Base-by-base conservation (phyloP, 1,284 basidiomycete species). In the Boletus semigastroideus region DNA sequence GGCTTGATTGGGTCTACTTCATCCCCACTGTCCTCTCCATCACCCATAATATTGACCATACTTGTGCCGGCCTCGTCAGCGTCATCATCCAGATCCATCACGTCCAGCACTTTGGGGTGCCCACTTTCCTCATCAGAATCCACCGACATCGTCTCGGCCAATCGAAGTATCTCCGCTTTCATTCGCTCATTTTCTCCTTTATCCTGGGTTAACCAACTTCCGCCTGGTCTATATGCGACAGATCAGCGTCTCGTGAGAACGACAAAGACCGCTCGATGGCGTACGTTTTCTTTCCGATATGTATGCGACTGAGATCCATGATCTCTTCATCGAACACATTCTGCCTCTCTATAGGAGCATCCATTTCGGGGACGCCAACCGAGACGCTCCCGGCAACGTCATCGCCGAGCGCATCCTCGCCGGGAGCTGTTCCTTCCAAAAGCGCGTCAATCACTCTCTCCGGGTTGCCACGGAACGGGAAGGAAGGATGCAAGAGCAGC, bases 161-260 rank as follows among this genome's bases (percentile, higher is more conserved):
- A 79, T 22, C 90, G 81, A 14, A 94, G 75, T 58, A 94, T 92
- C 51, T 86, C 86, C 0, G 82, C 82, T 62, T 93, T 92, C 78
- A 93, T 86, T 60, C 86, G 77, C 42, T 86, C 84, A 5, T 85
- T 78, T 60, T 85, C 84, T 2, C 77, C 72, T 5, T 78, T 76
- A 58, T 91, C 87, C 30, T 77, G 72, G 1, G 81, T 62, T 9
- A 84, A 65, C 11, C 70, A 63, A 20, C 68, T 59, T 3, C 74
- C 75, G 28, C 78, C 73, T 48, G 76, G 74, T 22, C 80, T 86
- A 38, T 54, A 56, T 43, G 36, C 31, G 17, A 45, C 10, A 40
- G 1, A 48, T 54, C 37, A 64, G 56, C 27, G 50, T 45, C 33
- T 55, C 41, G 45, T 58, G 38, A 22, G 27, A 33, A 38, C 28